These are phyloP conservation scores for Globisporangium recalcitrans DNA, from an alignment of 352 stramenopile species.

Conservation along the genomic window DNA sequence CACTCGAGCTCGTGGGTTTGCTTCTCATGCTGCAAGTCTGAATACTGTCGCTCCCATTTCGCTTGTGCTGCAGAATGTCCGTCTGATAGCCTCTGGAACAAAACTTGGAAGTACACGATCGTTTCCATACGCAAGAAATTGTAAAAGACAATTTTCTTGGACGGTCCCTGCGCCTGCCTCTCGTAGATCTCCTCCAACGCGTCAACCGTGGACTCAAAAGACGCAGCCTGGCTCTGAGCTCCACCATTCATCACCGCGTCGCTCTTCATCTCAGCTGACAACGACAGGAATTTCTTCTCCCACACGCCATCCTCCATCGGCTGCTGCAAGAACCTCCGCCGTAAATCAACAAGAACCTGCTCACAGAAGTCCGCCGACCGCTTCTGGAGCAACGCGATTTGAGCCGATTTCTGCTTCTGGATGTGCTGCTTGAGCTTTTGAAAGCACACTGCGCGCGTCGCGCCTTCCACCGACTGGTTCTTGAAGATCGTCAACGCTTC, in stretches of 20 bases:
- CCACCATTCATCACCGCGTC: not conserved
- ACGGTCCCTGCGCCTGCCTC: slow-evolving; percentile 44
- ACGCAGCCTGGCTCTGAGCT: not conserved
- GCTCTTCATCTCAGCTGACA: not conserved
- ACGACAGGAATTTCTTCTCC: slow-evolving; percentile 22
- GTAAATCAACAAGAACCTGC: slow-evolving; percentile 34
- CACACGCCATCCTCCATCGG: slow-evolving; percentile 39
- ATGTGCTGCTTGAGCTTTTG: slow-evolving; percentile 76
- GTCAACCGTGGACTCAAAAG: slow-evolving; percentile 37
- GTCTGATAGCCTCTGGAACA: slow-evolving; percentile 37
- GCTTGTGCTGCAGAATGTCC: slow-evolving; percentile 20
- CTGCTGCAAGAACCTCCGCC: slow-evolving; percentile 30
- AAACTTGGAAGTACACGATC: slow-evolving; percentile 41
- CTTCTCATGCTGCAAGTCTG: slow-evolving; percentile 35
- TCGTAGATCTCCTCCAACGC: slow-evolving; percentile 57
- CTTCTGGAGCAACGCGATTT: slow-evolving; percentile 55
- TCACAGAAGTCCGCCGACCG: slow-evolving; percentile 53
- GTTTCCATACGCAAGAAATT: slow-evolving; percentile 58
- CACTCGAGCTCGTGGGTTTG: slow-evolving; percentile 35
- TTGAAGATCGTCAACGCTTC: slow-evolving; percentile 65
- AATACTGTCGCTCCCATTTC: slow-evolving; percentile 24
- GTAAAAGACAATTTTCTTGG: slow-evolving; percentile 65
- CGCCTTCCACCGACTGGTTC: slow-evolving; percentile 57
- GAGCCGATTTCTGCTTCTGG: slow-evolving; percentile 41
- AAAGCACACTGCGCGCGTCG: slow-evolving; percentile 53